These are phyloP conservation scores for Agaricus subrufescens DNA, from an alignment of 768 basidiomycete species.

Conservation along the genomic window DNA sequence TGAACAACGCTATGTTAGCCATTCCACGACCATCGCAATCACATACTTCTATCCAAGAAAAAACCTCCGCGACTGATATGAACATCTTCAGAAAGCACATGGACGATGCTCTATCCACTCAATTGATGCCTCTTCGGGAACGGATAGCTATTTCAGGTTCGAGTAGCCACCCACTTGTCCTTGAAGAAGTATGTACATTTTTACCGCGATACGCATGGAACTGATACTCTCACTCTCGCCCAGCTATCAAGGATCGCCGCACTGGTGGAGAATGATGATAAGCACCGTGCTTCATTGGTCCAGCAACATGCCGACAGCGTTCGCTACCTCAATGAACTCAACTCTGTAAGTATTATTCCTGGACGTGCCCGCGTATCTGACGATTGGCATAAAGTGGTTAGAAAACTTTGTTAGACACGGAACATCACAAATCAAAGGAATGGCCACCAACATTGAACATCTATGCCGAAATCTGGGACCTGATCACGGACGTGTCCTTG, in stretches of 20 bases:
- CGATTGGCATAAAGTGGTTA: conserved; percentile 53
- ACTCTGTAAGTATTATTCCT: conserved; percentile 39
- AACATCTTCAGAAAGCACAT: background rate
- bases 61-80: background rate
- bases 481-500: conserved; percentile 18
- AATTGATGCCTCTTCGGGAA: background rate
- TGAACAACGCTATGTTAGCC: conserved; percentile 5
- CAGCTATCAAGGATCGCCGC: conserved; percentile 38
- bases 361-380: background rate
- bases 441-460: conserved; percentile 56
- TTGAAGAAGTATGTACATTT: background rate
- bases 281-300: conserved; percentile 42
- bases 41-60: background rate
- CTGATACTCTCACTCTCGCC: background rate
- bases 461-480: conserved; percentile 52
- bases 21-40: conserved; percentile 1
- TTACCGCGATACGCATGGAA: background rate
- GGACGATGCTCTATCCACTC: background rate
- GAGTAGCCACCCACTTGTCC: background rate
- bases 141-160: background rate
- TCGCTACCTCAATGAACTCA: conserved; percentile 75
- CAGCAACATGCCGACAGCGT: conserved; percentile 72
- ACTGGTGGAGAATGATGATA: conserved; percentile 43
- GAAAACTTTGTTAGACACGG: conserved; percentile 78
- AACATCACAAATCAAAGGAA: conserved; percentile 63